These are phyloP conservation scores for Nemania sp. DNA, from an alignment of 2,329 filamentous ascomycete species.

Conservation along the genomic window DNA sequence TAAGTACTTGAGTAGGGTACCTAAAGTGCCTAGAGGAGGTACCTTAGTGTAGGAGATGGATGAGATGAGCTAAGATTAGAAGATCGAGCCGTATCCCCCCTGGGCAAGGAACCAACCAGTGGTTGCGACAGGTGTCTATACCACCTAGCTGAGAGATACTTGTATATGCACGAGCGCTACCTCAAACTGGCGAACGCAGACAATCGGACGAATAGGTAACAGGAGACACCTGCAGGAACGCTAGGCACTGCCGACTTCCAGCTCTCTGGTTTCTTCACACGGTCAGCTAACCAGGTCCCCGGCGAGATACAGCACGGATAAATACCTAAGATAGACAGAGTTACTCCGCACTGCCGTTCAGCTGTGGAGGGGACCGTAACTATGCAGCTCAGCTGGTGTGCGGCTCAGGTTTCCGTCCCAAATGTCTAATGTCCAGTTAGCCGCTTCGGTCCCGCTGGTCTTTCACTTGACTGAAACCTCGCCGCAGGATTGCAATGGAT, in stretches of 20 bases:
- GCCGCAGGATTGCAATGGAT: too few relatives aligned
- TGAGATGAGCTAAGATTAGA: too few relatives aligned
- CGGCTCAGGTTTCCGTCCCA: slow-evolving; percentile 6
- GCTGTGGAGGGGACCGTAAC: slow-evolving; percentile 9
- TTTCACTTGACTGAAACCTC: not conserved
- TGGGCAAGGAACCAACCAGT: not conserved
- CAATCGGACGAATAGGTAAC: too few relatives aligned
- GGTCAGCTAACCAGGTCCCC: slow-evolving; percentile 3
- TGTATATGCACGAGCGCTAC: too few relatives aligned
- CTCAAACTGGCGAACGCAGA: too few relatives aligned
- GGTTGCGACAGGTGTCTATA: slow-evolving; percentile 2
- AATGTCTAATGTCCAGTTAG: slow-evolving; percentile 18
- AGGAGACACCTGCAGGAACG: not conserved
- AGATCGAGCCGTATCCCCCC: too few relatives aligned
- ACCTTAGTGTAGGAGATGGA: too few relatives aligned
- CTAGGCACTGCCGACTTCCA: slow-evolving; percentile 12
- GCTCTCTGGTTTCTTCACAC: slow-evolving; percentile 10
- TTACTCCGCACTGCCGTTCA: slow-evolving; percentile 13
- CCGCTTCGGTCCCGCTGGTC: slow-evolving; percentile 5
- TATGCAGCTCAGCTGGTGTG: slow-evolving; percentile 24
- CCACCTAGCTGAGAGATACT: too few relatives aligned
- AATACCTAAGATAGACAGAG: not conserved
- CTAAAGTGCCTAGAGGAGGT: too few relatives aligned
- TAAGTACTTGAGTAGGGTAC: too few relatives aligned
- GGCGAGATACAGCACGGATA: too few relatives aligned